A percentile compares a stretch with the other conserved stretches of the same genome.
Conservation (phyloP, 2,329 filamentous ascomycete genomes). For the Trichoderma sp. region DNA sequence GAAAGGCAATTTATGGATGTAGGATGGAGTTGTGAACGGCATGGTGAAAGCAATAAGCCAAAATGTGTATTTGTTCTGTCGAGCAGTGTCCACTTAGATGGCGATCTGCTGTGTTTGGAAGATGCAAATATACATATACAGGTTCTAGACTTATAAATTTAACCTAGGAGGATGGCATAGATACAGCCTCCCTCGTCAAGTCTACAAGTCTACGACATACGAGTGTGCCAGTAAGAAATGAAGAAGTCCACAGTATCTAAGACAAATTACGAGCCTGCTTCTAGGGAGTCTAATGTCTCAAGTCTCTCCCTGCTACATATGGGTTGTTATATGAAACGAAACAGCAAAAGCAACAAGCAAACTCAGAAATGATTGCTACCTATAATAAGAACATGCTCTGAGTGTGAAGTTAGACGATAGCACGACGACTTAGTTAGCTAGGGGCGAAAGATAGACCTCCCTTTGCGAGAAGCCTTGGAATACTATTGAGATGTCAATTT, state of each 20-base stretch:
- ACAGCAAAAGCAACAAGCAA: neutral
- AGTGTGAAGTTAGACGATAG: neutral
- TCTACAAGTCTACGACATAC: neutral
- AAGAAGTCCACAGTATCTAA: neutral
- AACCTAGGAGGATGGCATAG: neutral
- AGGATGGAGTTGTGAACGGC: slow-evolving; percentile 24
- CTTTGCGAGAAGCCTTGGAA: neutral
- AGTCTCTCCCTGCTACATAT: neutral
- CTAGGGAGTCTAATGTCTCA: neutral
- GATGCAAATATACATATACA: neutral
- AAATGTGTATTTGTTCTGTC: neutral
- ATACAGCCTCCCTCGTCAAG: neutral
- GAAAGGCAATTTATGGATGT: slow-evolving; percentile 23
- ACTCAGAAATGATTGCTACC: neutral
- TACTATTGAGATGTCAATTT: accelerated
- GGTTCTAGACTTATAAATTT: neutral
- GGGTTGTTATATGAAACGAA: neutral
- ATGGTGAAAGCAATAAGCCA: slow-evolving; percentile 3
- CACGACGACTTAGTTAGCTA: neutral
- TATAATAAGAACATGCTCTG: neutral
- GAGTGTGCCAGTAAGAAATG: neutral
- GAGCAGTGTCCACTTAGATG: too few relatives aligned
- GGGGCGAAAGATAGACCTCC: neutral
- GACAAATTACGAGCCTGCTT: neutral
- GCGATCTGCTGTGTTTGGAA: neutral